These are phyloP conservation scores for Diatrype stigma DNA, from an alignment of 2,329 filamentous ascomycete genomes.

Conservation along the genomic window DNA sequence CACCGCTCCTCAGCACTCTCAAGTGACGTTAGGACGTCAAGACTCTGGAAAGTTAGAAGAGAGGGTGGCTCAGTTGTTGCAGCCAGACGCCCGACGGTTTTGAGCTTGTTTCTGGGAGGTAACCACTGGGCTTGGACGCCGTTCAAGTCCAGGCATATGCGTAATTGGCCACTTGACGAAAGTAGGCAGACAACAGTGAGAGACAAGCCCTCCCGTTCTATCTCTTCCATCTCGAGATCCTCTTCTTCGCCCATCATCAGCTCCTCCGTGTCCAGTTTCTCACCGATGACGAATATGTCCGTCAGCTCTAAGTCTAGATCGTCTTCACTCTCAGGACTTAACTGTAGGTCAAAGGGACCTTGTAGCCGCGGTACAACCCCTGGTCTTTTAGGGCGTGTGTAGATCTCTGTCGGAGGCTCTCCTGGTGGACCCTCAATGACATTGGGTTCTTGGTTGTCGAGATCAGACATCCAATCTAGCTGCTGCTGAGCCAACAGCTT, in stretches of 20 bases:
- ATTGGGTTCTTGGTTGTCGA: conserved; percentile 59
- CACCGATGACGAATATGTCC: conserved; percentile 60
- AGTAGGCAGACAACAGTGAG: conserved; percentile 56
- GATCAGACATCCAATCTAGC: conserved; percentile 62
- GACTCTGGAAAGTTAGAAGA: conserved; percentile 57
- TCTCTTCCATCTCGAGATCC: conserved; percentile 53
- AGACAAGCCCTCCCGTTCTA: conserved; percentile 57
- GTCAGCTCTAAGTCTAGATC: conserved; percentile 54
- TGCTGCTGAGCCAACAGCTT: conserved; percentile 61
- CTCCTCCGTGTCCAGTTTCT: conserved; percentile 56
- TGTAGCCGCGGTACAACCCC: conserved; percentile 57
- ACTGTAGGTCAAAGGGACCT: conserved; percentile 56
- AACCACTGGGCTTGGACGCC: conserved; percentile 65
- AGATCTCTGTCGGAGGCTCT: conserved; percentile 52
- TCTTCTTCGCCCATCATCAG: conserved; percentile 62
- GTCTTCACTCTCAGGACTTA: conserved; percentile 51
- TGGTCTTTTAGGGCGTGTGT: conserved; percentile 51
- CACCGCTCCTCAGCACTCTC: conserved; percentile 55
- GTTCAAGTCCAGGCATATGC: conserved; percentile 58
- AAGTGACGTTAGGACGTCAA: conserved; percentile 53
- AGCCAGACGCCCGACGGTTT: conserved; percentile 32
- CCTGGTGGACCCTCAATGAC: conserved; percentile 46
- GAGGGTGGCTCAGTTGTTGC: conserved; percentile 35
- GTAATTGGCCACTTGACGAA: conserved; percentile 56
- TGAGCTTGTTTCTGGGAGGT: conserved; percentile 51